A percentile compares a stretch with the other conserved stretches of the same genome.
These are phyloP conservation scores for Trichocladium antarcticum DNA, from an alignment of 495 filamentous ascomycete species.

Conservation along the genomic window DNA sequence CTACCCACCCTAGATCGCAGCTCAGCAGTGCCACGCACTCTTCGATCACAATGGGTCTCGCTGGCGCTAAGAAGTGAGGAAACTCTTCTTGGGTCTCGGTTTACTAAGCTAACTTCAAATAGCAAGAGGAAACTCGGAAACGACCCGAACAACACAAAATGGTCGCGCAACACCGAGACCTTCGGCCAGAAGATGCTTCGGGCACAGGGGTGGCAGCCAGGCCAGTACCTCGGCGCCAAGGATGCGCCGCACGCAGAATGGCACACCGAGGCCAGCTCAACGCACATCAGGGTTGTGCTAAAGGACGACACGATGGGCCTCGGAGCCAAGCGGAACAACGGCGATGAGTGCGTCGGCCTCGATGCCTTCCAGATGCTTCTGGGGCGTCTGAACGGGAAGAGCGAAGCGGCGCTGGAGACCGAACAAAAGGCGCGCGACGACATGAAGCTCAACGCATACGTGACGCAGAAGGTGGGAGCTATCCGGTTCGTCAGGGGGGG, in stretches of 20 bases:
- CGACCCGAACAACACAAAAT: constrained; percentile 90
- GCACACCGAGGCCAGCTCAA: constrained; percentile 63
- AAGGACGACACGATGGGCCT: constrained; percentile 87
- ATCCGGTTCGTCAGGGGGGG: constrained; percentile 77
- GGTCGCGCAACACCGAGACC: constrained; percentile 66
- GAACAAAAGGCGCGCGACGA: constrained; percentile 53
- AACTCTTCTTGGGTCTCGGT: not conserved
- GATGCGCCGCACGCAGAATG: constrained; percentile 60
- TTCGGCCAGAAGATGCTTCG: constrained; percentile 83
- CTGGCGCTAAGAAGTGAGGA: constrained; percentile 58
- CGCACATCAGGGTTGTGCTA: constrained; percentile 64
- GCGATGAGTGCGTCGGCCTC: constrained; percentile 67
- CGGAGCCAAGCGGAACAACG: constrained; percentile 59
- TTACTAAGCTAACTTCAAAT: constrained; percentile 4
- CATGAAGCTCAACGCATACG: constrained; percentile 53
- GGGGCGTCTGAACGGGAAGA: constrained; percentile 81
- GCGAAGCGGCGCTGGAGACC: constrained; percentile 51
- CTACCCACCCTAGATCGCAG: not conserved
- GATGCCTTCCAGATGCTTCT: constrained; percentile 74
- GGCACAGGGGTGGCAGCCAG: constrained; percentile 82
- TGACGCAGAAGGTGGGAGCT: constrained; percentile 56
- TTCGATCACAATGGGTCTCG: constrained; percentile 54
- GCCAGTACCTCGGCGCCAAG: constrained; percentile 63
- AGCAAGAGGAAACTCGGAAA: constrained; percentile 74
- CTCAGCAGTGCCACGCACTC: constrained; percentile 14